Base-by-base conservation (phyloP, 179 eudicot species). In the Dionaea muscipula region DNA sequence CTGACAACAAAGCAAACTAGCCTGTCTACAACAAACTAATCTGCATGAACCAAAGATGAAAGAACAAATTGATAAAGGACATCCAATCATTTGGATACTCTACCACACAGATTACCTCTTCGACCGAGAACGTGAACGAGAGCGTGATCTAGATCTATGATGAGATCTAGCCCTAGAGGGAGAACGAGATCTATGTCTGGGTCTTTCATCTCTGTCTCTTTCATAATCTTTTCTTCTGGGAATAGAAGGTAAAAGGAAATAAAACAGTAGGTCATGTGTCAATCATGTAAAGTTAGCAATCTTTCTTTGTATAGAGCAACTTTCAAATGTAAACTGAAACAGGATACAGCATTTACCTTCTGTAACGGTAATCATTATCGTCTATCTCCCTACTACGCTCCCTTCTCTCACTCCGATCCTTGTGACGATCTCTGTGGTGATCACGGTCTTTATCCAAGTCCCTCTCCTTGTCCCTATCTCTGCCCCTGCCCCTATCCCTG, bases 211-310 rank as follows among this genome's bases (percentile, higher is more conserved):
- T 61, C 75, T 72, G 55, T 79, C 94, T 61, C 66, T 75, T 28
- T 87, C 94, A 69, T 78, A 68, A 38, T 82, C 89, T 70, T 73
- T 77, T 20, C 75, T 73, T 72, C 99, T 93, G 69, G 55, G 69
- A 49, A 27, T 5, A 44, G 23, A 15, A 39, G 31, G 31, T 8
- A 2, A 35, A 24, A 47, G 15, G 36, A 47, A 46, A 2, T 14
- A 26, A 33, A 8, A 9, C 41, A 47, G 47, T 0, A 22, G 22
- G 7, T 33, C 53, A 26, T 33, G 13, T 17, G 15, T 55, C 15
- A 44, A 39, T 31, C 21, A 25, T 23, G 13, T 23, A 61, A 39
- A 2, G 16, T 7, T 21, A 5, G n/a, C 10, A 40, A 22, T 25
- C 35, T 26, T 40, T 55, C 4, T 28, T 26, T 23, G n/a, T 0